A percentile compares a stretch with the other conserved stretches of the same genome.
phyloP scores from a whole-genome alignment of 2,329 filamentous ascomycete genomes.

The Clonostachys byssicola region DNA sequence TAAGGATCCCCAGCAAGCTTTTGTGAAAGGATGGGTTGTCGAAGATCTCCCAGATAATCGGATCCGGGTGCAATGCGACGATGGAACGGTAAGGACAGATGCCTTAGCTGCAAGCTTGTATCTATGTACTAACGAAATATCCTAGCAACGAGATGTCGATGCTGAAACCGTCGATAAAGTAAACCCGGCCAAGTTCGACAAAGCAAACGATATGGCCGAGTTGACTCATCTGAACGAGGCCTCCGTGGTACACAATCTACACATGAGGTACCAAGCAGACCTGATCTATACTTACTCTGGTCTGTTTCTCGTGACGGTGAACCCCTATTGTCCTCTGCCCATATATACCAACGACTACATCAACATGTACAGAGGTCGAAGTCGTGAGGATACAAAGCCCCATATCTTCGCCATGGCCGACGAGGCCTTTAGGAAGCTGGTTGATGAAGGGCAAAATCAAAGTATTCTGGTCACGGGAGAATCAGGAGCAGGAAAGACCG shows the following conservation, averaged over 20 bases:
- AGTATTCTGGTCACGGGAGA: conserved; percentile 98
- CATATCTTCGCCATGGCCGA: conserved; percentile 99
- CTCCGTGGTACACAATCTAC: conserved; percentile 94
- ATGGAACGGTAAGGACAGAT: conserved; percentile 68
- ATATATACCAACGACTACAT: conserved; percentile 97
- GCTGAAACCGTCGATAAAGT: conserved; percentile 93
- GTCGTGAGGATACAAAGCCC: conserved; percentile 88
- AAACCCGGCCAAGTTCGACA: conserved; percentile 99
- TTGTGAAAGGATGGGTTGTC: conserved; percentile 88
- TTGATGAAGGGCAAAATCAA: conserved; percentile 93
- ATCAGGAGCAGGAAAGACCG: conserved; percentile 95
- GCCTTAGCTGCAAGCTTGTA: neutral
- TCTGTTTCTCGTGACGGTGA: conserved; percentile 93
- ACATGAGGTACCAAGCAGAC: conserved; percentile 92
- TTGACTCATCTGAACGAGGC: conserved; percentile 96
- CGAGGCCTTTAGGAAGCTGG: conserved; percentile 89
- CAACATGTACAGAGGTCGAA: conserved; percentile 94
- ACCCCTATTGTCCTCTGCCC: conserved; percentile 89
- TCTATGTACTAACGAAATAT: conserved; percentile 8
- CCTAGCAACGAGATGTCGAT: conserved; percentile 80
- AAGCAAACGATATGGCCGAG: conserved; percentile 98
- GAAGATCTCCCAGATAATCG: conserved; percentile 69
- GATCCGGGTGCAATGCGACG: conserved; percentile 86
- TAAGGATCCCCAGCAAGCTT: conserved; percentile 79
- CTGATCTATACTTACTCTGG: conserved; percentile 98